Evolutionary conservation across 2,329 filamentous ascomycete genomes (phyloP).

Genomic region (Zymoseptoria tritici): DNA sequence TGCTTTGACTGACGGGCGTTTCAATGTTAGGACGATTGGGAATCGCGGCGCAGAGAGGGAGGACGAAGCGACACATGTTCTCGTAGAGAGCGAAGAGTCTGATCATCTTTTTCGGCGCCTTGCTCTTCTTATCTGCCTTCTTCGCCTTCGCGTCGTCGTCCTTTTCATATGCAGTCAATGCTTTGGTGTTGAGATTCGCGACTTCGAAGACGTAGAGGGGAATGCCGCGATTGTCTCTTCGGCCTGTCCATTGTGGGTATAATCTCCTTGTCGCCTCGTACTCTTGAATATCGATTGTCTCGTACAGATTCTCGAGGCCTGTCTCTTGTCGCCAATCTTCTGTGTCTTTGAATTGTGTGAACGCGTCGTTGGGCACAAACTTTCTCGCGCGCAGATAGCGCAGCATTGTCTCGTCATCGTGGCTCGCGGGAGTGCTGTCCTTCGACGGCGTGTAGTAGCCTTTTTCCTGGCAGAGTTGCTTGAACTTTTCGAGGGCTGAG

Average conservation of each 20-base stretch:
- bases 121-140: slow-evolving; percentile 42
- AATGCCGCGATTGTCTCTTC: slow-evolving; percentile 82
- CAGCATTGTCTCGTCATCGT: slow-evolving; percentile 68
- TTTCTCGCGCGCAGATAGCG: slow-evolving; percentile 79
- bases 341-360: slow-evolving; percentile 77
- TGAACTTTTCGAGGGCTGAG: slow-evolving; percentile 63
- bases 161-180: slow-evolving; percentile 71
- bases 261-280: slow-evolving; percentile 74
- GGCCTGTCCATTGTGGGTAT: slow-evolving; percentile 92
- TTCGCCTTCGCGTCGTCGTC: slow-evolving; percentile 48
- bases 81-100: slow-evolving; percentile 91
- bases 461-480: slow-evolving; percentile 56
- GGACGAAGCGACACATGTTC: slow-evolving; percentile 77
- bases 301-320: slow-evolving; percentile 69
- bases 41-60: slow-evolving; percentile 76
- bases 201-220: slow-evolving; percentile 90
- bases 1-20: slow-evolving; percentile 86
- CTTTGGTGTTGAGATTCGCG: slow-evolving; percentile 72
- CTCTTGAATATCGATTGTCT: slow-evolving; percentile 75
- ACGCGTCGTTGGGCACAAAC: slow-evolving; percentile 71
- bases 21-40: slow-evolving; percentile 61
- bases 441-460: slow-evolving; percentile 51
- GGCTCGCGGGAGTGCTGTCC: slow-evolving; percentile 42
- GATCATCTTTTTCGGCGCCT: slow-evolving; percentile 66
- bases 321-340: slow-evolving; percentile 81